Evolutionary conservation across 1,139 yeast species (phyloP).

Genomic region (Blastobotrys ciferrii): DNA sequence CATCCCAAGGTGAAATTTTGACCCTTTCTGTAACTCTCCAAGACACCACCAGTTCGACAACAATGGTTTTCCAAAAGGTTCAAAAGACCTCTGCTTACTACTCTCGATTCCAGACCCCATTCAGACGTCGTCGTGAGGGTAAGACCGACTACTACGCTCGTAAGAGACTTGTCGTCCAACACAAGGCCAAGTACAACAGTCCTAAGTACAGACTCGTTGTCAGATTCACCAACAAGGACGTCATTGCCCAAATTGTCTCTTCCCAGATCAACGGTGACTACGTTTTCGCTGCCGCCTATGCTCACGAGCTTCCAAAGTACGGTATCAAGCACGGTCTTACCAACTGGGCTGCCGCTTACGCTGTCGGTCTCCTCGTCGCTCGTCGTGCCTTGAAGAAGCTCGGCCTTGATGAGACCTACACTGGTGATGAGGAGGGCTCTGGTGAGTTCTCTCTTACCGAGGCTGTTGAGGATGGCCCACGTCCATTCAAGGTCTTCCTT

Average conservation of each 20-base stretch:
- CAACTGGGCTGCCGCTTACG: slow-evolving; percentile 99
- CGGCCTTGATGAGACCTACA: slow-evolving; percentile 96
- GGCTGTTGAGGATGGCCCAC: slow-evolving; percentile 99
- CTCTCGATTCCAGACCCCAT: slow-evolving; percentile 99
- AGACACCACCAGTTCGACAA: slow-evolving; percentile 23
- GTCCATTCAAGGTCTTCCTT: slow-evolving; percentile 99
- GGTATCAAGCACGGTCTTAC: slow-evolving; percentile 99
- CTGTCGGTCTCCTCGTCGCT: slow-evolving; percentile 97
- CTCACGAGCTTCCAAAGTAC: slow-evolving; percentile 97
- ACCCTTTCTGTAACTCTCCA: not conserved
- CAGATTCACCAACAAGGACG: slow-evolving; percentile 99
- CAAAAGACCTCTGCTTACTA: slow-evolving; percentile 89
- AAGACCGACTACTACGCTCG: slow-evolving; percentile 99
- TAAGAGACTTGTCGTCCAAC: slow-evolving; percentile 99
- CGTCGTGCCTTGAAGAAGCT: slow-evolving; percentile 98
- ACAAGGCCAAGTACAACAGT: slow-evolving; percentile 99
- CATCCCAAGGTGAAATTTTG: not conserved
- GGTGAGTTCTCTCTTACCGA: slow-evolving; percentile 98
- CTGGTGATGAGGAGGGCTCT: slow-evolving; percentile 98
- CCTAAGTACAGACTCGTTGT: slow-evolving; percentile 99
- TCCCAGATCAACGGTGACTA: slow-evolving; percentile 97
- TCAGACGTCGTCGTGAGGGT: slow-evolving; percentile 99
- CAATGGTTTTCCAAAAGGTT: slow-evolving; percentile 75
- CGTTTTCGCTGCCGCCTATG: slow-evolving; percentile 96
- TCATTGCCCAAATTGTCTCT: slow-evolving; percentile 95